Conservation (phyloP, 805 yeast species). For the Ogataea naganishii region DNA sequence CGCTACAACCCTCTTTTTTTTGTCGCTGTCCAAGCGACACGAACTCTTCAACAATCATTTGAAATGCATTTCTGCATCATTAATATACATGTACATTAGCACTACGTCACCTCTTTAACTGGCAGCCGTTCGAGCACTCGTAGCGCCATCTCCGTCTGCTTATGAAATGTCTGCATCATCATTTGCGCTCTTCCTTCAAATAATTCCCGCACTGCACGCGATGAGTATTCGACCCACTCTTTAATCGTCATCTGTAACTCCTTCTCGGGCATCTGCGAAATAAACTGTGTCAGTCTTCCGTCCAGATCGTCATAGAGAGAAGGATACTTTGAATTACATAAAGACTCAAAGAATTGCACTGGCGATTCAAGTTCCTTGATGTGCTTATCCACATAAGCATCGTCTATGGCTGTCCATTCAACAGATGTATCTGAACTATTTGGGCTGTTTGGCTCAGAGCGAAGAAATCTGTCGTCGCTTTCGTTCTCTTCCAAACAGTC, state of each 20-base stretch:
- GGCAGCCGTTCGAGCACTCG: constrained; percentile 29
- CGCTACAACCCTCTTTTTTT: too few relatives aligned
- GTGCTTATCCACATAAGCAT: neutral
- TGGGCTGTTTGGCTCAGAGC: neutral
- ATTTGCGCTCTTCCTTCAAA: constrained; percentile 36
- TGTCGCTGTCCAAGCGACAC: too few relatives aligned
- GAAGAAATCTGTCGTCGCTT: neutral
- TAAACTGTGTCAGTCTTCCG: constrained; percentile 56
- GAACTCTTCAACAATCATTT: too few relatives aligned
- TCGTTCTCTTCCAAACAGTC: neutral
- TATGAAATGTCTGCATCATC: constrained; percentile 38
- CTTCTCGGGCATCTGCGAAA: constrained; percentile 59
- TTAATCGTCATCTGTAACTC: constrained; percentile 63
- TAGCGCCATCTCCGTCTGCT: constrained; percentile 44
- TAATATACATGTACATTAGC: too few relatives aligned
- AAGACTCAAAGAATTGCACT: constrained; percentile 19
- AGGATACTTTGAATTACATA: constrained; percentile 27
- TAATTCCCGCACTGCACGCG: constrained; percentile 42
- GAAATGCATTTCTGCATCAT: too few relatives aligned
- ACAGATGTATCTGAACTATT: neutral
- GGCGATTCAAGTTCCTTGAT: neutral
- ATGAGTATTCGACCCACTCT: constrained; percentile 57
- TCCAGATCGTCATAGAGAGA: constrained; percentile 51
- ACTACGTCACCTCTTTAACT: constrained; percentile 12
- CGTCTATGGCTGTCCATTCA: neutral